Evolutionary conservation across 139 green algal genomes (phyloP), one percentile per base, ranked within the genome.

Genomic region (Yamagishiella unicocca): DNA sequence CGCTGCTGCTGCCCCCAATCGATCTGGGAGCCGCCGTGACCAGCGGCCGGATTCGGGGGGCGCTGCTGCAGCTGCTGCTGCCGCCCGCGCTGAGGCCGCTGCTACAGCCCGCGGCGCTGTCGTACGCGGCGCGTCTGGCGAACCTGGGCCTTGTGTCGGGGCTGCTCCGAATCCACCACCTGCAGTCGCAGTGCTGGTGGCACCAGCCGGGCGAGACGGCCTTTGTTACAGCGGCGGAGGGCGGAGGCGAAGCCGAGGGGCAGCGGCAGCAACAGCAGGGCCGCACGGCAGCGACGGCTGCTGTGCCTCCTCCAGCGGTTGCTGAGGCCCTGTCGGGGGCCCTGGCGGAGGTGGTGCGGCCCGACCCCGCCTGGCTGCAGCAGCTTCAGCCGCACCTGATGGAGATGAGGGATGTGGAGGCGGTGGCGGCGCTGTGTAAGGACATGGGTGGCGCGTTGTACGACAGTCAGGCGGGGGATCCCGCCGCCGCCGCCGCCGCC

Each of bases 41-140:
- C 2, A 61, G 79, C n/a, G 79, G 79, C 29, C 27, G 1, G 5
- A 2, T 85, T 12, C 61, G 79, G 3, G 29, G 40, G 29, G 42
- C 45, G n/a, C 61, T 85, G 38, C 79, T 85, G 61, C 31, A 37
- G 79, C 31, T 2, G 79, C 79, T 85, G 31, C 79, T 85, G 38
- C 79, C 79, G 61, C 79, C 79, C 14, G 40, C 29, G 58, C 58
- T 85, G 79, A 61, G 79, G 61, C 61, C 40, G 42, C 79, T 85
- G 61, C 58, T 85, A 27, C 17, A 33, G 38, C 40, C 79, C 31
- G 0, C n/a, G 79, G 79, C 79, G 42, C 43, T 75, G n/a, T 46
- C 42, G 61, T 67, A 85, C 43, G 55, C 79, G n/a, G 79, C 79
- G n/a, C 29, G 42, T 14, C 40, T 62, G 1, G 42, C 61, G 31